phyloP scores from a whole-genome alignment of 2,329 filamentous ascomycete species.

The Cordyceps cicadae region DNA sequence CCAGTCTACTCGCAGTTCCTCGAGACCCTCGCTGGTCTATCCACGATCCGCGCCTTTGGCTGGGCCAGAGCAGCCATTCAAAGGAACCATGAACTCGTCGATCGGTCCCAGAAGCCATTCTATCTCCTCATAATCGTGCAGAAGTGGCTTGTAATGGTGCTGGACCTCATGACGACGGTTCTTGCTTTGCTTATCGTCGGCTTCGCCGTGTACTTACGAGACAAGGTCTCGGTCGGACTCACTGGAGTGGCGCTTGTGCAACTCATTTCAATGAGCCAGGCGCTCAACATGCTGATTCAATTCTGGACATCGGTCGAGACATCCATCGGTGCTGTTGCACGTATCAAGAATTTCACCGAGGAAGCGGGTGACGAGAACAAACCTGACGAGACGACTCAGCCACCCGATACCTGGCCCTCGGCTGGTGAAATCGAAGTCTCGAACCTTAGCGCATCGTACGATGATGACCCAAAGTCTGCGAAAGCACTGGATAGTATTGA shows the following conservation, averaged over 20 bases:
- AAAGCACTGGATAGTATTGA: conserved; percentile 18
- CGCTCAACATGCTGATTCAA: conserved; percentile 27
- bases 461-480: conserved; percentile 5
- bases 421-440: conserved; percentile 21
- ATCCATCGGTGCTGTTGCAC: conserved; percentile 26
- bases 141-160: conserved; percentile 45
- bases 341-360: conserved; percentile 26
- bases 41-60: conserved; percentile 46
- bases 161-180: conserved; percentile 40
- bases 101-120: conserved; percentile 46
- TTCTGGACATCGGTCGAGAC: conserved; percentile 32
- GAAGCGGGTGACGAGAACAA: conserved; percentile 22
- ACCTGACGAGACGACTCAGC: conserved; percentile 14
- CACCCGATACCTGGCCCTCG: conserved; percentile 23
- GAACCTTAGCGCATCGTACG: conserved; percentile 22
- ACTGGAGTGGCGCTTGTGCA: conserved; percentile 27
- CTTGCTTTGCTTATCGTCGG: conserved; percentile 39
- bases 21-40: conserved; percentile 39
- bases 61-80: conserved; percentile 33
- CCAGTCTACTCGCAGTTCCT: conserved; percentile 33
- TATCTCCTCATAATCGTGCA: conserved; percentile 51
- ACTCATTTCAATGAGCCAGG: conserved; percentile 25
- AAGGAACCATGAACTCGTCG: conserved; percentile 39
- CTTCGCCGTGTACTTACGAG: conserved; percentile 32
- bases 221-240: conserved; percentile 22